Percentiles rank a stretch among this genome's conserved stretches.
phyloP scores from a whole-genome alignment of 2,329 filamentous ascomycete genomes.

The Pseudogymnoascus sp. region DNA sequence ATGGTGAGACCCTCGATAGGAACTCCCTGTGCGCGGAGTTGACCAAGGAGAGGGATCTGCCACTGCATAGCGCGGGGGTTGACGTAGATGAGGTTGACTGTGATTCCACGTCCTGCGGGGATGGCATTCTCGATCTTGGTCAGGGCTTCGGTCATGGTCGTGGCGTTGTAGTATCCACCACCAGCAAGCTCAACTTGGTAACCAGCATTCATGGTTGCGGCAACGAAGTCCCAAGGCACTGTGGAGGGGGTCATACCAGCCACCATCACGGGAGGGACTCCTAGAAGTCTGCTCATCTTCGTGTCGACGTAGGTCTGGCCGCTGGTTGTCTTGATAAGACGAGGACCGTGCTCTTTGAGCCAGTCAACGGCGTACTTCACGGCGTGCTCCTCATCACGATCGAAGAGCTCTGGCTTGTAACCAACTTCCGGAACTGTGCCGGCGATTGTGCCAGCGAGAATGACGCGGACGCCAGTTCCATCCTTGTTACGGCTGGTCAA shows the following conservation, averaged over 20 bases:
- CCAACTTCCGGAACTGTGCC: slow-evolving; percentile 85
- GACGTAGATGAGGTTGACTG: slow-evolving; percentile 85
- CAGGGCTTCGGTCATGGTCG: slow-evolving; percentile 74
- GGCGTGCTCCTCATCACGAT: slow-evolving; percentile 88
- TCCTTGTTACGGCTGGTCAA: slow-evolving; percentile 99
- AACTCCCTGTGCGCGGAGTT: slow-evolving; percentile 73
- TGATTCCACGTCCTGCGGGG: slow-evolving; percentile 77
- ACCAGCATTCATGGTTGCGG: slow-evolving; percentile 88
- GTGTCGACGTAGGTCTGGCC: slow-evolving; percentile 92
- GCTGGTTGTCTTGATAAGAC: slow-evolving; percentile 76
- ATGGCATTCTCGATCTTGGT: slow-evolving; percentile 77
- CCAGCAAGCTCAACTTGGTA: slow-evolving; percentile 88
- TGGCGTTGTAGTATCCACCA: slow-evolving; percentile 79
- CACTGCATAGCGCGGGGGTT: slow-evolving; percentile 83
- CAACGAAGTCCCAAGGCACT: slow-evolving; percentile 84
- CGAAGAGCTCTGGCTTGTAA: slow-evolving; percentile 96
- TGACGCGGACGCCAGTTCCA: slow-evolving; percentile 92
- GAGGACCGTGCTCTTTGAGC: slow-evolving; percentile 96
- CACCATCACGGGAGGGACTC: slow-evolving; percentile 79
- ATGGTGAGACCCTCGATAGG: slow-evolving; percentile 90
- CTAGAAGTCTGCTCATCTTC: slow-evolving; percentile 84
- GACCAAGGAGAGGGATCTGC: slow-evolving; percentile 79
- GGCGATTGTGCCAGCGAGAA: slow-evolving; percentile 86
- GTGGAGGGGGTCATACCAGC: slow-evolving; percentile 91
- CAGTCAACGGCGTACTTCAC: slow-evolving; percentile 94